Base-by-base conservation (phyloP, 805 yeast species). In the Starmerella apis region DNA sequence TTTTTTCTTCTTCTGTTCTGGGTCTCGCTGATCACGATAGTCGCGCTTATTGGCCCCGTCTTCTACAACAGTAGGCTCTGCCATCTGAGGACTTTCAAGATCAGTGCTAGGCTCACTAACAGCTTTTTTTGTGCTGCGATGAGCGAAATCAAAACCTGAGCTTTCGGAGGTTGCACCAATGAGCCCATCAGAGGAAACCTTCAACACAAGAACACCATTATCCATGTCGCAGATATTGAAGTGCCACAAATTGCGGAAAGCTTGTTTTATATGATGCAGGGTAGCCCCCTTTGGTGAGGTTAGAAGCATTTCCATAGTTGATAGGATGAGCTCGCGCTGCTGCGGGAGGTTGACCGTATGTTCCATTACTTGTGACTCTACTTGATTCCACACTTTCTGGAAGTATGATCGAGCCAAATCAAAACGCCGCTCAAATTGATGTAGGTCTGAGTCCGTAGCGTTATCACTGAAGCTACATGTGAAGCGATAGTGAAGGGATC, bases 191-290 rank as follows among this genome's bases (percentile, higher is more conserved):
- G 37, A 7, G 16, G 48, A 22, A 51, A 70, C 67, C 48, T 67
- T 68, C 50, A 77, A 66, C 43, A 68, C 64, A 47, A 79, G 67
- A 45, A 66, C 63, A 6, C 83, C 86, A 56, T 70, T 66, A 22
- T 69, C 64, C 25, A 71, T 72, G 61, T 83, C 90, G 58, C 86
- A 77, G 41, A 83, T 67, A 58, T 81, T 81, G 63, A 79, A 80
- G 63, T 83, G 86, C 94, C 94, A 83, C 50, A 80, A 71, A 59
- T 80, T 79, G 60, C 79, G 80, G 64, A 79, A 82, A 0, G 86
- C 78, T 14, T 75, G 70, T 25, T 49, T 39, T 14, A 42, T 28
- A 24, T 31, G 22, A 11, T n/a, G 18, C 11, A 61, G 28, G 11
- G 43, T 24, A 16, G 24, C 38, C 11, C 36, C 36, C 3, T 37